A percentile compares a stretch with the other conserved stretches of the same genome.
Evolutionary conservation across 768 basidiomycete species (phyloP).

Genomic region (Phylloporus scabripes): DNA sequence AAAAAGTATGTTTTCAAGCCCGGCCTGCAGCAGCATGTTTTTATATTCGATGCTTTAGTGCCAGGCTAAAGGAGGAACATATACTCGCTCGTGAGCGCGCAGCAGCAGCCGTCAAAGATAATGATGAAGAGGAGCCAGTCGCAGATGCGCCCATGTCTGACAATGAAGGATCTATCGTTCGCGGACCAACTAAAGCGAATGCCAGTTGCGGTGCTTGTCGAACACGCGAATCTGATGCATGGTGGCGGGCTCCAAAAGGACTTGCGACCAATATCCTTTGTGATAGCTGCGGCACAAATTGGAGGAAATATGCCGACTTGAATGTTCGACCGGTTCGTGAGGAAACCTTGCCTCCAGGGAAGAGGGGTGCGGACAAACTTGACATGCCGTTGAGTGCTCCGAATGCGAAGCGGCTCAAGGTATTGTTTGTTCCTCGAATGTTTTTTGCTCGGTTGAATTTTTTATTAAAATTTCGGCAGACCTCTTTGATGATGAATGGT

Average conservation of each 20-base stretch:
- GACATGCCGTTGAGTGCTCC: slow-evolving; percentile 50
- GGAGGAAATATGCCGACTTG: slow-evolving; percentile 91
- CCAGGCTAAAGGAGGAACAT: slow-evolving; percentile 67
- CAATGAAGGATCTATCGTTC: slow-evolving; percentile 74
- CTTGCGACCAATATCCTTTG: slow-evolving; percentile 75
- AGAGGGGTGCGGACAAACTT: slow-evolving; percentile 45
- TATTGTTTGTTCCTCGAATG: slow-evolving; percentile 18
- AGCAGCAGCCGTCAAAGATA: slow-evolving; percentile 24
- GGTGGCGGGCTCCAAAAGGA: slow-evolving; percentile 94
- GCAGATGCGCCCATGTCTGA: slow-evolving; percentile 39
- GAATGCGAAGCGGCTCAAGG: slow-evolving; percentile 61
- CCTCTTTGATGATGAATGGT: slow-evolving; percentile 40
- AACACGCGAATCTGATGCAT: slow-evolving; percentile 68
- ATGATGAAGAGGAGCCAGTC: slow-evolving; percentile 27
- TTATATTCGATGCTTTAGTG: slow-evolving; percentile 34
- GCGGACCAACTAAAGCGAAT: slow-evolving; percentile 47
- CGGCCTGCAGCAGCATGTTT: slow-evolving; percentile 6
- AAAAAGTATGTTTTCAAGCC: slow-evolving; percentile 53
- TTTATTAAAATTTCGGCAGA: slow-evolving; percentile 9
- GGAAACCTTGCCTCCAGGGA: slow-evolving; percentile 45
- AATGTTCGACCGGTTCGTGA: slow-evolving; percentile 70
- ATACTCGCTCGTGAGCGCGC: slow-evolving; percentile 40
- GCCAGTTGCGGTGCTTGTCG: slow-evolving; percentile 78
- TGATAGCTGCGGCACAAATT: slow-evolving; percentile 79
- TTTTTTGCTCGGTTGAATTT: not conserved